phyloP scores from a whole-genome alignment of 2,329 filamentous ascomycete genomes.

The Aspergillus felis region DNA sequence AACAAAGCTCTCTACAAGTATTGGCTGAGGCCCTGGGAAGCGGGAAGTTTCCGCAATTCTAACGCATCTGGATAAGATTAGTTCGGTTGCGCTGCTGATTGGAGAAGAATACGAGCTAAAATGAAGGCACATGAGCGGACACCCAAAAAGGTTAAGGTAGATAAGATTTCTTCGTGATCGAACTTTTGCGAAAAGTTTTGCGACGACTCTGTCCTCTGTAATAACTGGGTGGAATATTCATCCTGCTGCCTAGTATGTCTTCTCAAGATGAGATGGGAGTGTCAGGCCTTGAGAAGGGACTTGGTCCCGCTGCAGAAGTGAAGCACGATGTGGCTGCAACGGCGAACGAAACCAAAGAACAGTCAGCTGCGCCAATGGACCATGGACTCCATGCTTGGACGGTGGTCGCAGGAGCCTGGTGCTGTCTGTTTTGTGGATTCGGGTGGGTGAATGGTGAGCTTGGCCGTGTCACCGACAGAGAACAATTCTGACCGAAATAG shows the following conservation, averaged over 20 bases:
- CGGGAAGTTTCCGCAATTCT: too few species aligned
- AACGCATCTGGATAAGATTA: too few species aligned
- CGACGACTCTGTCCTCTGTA: too few species aligned
- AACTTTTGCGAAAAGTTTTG: too few species aligned
- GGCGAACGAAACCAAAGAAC: neutral
- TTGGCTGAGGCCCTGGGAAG: too few species aligned
- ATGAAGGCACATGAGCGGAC: neutral
- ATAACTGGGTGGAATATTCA: too few species aligned
- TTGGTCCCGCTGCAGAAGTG: neutral
- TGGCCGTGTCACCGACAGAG: neutral
- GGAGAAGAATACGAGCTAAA: too few species aligned
- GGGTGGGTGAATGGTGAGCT: constrained; percentile 43
- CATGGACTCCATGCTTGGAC: constrained; percentile 47
- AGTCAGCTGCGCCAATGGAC: constrained; percentile 2
- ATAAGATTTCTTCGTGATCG: neutral
- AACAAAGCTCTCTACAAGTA: too few species aligned
- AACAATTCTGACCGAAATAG: constrained; percentile 15
- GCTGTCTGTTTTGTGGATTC: constrained; percentile 44
- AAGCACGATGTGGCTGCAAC: neutral
- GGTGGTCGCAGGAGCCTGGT: constrained; percentile 47
- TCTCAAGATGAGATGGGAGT: too few species aligned
- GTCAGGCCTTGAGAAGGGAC: too few species aligned
- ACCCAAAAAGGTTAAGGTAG: neutral
- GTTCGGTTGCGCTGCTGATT: too few species aligned
- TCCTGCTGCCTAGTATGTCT: too few species aligned